Base-by-base conservation (phyloP, 1,284 basidiomycete genomes). In the Tylopilus orsonianus region DNA sequence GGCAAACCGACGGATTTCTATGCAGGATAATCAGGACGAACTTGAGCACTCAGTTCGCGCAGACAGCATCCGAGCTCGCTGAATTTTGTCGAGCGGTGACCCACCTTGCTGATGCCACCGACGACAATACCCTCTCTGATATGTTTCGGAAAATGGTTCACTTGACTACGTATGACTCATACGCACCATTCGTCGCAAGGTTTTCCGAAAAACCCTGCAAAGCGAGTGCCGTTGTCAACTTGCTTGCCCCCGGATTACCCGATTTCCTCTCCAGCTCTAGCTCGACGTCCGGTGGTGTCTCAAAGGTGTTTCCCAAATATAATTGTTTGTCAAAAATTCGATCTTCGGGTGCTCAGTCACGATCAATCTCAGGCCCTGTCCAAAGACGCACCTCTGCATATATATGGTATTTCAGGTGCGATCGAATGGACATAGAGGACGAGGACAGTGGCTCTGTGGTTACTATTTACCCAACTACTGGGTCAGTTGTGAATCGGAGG, bases 191-290 rank as follows among this genome's bases (percentile, higher is more conserved):
- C 29, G 26, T 50, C 0, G n/a, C 35, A 8, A 38, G 42, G 20
- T 53, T 56, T 24, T 19, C 41, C 7, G 44, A 49, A 23, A 39
- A 29, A 3, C 55, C 45, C 22, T 56, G 51, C 35, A 46, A 50
- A 13, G 48, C 43, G 12, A 56, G 16, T 30, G 23, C 18, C 32
- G 34, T 22, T 8, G 48, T 45, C 26, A 12, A 26, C n/a, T n/a
- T n/a, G n/a, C n/a, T n/a, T n/a, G n/a, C n/a, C n/a, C n/a, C n/a
- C n/a, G n/a, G n/a, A n/a, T 8, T 39, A 23, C 37, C 37, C 23
- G 16, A 39, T n/a, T 39, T 16, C 3, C 14, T 39, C 22, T 9
- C 16, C 10, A 24, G 18, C 16, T 39, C 37, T 2, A 39, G 37
- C 23, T 39, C 37, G 23, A 39, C 37, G 10, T 39, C 37, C 2